These are phyloP conservation scores for Lachancea sp. DNA, from an alignment of 805 yeast species.

Conservation along the genomic window DNA sequence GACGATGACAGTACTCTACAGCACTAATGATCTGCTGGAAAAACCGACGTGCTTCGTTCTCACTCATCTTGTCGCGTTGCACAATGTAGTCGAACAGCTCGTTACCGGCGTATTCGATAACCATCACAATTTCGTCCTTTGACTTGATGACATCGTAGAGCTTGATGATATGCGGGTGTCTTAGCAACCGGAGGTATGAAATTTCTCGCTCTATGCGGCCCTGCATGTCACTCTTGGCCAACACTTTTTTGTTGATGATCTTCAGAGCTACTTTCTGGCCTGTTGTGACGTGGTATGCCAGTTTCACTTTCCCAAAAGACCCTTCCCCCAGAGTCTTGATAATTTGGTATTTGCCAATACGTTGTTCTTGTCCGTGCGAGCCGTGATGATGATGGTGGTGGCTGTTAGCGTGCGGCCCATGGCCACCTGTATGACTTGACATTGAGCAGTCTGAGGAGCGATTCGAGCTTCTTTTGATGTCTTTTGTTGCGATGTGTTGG, in stretches of 20 bases:
- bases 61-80: slow-evolving; percentile 88
- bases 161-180: slow-evolving; percentile 96
- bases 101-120: slow-evolving; percentile 93
- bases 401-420: slow-evolving; percentile 15
- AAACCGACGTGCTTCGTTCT: slow-evolving; percentile 84
- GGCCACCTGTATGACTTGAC: slow-evolving; percentile 2
- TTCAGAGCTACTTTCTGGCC: slow-evolving; percentile 90
- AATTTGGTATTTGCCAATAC: slow-evolving; percentile 89
- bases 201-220: slow-evolving; percentile 94
- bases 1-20: slow-evolving; percentile 92
- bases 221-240: slow-evolving; percentile 95
- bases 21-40: slow-evolving; percentile 96
- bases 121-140: slow-evolving; percentile 94
- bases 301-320: slow-evolving; percentile 90
- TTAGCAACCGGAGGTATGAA: slow-evolving; percentile 73
- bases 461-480: neutral
- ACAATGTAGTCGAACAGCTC: slow-evolving; percentile 94
- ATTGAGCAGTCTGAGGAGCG: neutral
- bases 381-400: slow-evolving; percentile 22
- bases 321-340: slow-evolving; percentile 94
- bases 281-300: slow-evolving; percentile 83
- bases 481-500: neutral
- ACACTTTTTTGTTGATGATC: slow-evolving; percentile 84
- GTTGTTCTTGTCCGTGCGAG: slow-evolving; percentile 30
- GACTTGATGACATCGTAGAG: slow-evolving; percentile 92